phyloP scores from a whole-genome alignment of 208 protist genomes.

The Acanthamoeba royreba region DNA sequence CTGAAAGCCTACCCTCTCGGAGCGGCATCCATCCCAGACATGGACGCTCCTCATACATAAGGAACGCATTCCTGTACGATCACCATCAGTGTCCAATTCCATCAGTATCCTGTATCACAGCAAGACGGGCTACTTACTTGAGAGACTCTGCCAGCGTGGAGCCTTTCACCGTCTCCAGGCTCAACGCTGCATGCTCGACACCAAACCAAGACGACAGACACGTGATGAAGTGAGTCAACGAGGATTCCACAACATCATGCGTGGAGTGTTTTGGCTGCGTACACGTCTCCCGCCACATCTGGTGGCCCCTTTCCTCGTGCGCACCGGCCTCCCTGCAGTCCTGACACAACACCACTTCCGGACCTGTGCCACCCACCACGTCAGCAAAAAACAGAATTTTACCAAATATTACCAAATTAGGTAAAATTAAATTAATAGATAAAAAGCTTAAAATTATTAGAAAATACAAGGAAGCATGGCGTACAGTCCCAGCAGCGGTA shows the following conservation, averaged over 20 bases:
- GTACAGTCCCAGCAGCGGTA: neutral
- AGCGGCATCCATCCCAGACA: neutral
- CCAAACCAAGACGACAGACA: neutral
- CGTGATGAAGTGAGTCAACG: neutral
- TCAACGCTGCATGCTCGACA: neutral
- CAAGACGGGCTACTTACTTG: neutral
- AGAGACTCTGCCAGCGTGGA: neutral
- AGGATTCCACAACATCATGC: neutral
- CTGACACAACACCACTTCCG: neutral
- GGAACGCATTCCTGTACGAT: neutral
- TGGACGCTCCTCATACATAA: neutral
- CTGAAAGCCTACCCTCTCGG: neutral
- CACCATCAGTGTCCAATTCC: neutral
- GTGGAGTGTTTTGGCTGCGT: neutral
- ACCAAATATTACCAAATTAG: neutral
- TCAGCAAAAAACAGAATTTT: no score
- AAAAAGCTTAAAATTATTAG: neutral
- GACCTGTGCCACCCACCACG: no score
- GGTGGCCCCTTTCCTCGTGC: neutral
- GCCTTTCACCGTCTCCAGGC: neutral
- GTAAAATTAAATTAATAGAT: neutral
- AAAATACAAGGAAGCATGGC: neutral
- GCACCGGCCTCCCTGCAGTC: neutral
- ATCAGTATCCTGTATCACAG: neutral
- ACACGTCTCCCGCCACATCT: neutral